These are phyloP conservation scores for Earliella scabrosa DNA, from an alignment of 1,284 basidiomycete genomes.

Conservation along the genomic window DNA sequence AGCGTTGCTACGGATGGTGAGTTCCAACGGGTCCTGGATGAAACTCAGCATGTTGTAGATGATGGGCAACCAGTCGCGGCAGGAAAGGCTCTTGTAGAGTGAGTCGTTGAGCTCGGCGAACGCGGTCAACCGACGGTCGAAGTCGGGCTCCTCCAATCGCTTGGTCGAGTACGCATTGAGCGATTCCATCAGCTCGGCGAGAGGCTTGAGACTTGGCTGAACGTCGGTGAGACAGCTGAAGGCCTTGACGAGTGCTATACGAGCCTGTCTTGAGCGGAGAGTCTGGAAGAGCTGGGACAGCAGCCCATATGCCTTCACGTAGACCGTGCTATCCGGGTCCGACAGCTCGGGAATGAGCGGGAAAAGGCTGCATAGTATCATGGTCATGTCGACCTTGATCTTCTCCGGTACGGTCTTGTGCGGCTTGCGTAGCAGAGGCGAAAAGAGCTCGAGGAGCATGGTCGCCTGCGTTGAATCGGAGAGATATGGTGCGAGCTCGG, in stretches of 20 bases:
- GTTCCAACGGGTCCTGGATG: constrained; percentile 89
- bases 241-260: constrained; percentile 67
- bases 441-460: constrained; percentile 76
- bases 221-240: constrained; percentile 65
- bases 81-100: constrained; percentile 52
- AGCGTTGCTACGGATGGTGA: constrained; percentile 88
- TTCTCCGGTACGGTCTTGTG: constrained; percentile 83
- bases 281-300: constrained; percentile 80
- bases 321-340: constrained; percentile 53
- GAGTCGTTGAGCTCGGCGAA: constrained; percentile 80
- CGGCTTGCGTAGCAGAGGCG: constrained; percentile 83
- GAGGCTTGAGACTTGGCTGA: constrained; percentile 49
- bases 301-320: constrained; percentile 64
- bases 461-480: constrained; percentile 75
- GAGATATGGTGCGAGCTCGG: constrained; percentile 80
- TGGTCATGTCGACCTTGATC: constrained; percentile 85
- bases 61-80: constrained; percentile 81
- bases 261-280: constrained; percentile 71
- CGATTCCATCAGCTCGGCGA: constrained; percentile 64
- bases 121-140: constrained; percentile 83
- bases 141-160: constrained; percentile 92
- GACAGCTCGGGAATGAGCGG: constrained; percentile 73
- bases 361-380: constrained; percentile 77
- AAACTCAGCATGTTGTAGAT: constrained; percentile 87
- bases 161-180: constrained; percentile 89